These are phyloP conservation scores for Tubosaeta brunneosetosa DNA, from an alignment of 768 basidiomycete genomes.

Conservation along the genomic window DNA sequence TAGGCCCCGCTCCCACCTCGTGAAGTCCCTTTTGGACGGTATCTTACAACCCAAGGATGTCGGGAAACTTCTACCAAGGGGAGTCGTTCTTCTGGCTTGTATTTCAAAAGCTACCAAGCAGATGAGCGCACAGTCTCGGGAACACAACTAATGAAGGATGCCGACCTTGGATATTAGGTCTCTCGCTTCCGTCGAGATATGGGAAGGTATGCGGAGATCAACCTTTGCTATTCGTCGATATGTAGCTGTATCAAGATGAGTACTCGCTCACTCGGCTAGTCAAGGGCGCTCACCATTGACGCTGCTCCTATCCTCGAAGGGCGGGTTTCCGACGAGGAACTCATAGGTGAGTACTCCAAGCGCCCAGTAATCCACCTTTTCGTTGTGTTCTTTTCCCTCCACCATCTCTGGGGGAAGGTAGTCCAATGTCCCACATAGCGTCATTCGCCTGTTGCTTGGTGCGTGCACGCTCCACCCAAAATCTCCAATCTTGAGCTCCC, in stretches of 20 bases:
- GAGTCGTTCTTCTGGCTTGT: conserved; percentile 74
- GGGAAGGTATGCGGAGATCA: conserved; percentile 54
- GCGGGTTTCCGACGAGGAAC: conserved; percentile 79
- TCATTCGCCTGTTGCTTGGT: conserved; percentile 82
- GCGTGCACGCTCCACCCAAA: conserved; percentile 99
- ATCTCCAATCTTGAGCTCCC: conserved; percentile 96
- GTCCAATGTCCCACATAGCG: conserved; percentile 93
- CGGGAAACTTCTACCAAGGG: conserved; percentile 67
- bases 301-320: conserved; percentile 82
- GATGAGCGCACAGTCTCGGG: conserved; percentile 11
- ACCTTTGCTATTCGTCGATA: conserved; percentile 86
- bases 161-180: conserved; percentile 43
- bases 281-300: conserved; percentile 55
- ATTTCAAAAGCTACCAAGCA: conserved; percentile 65
- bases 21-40: conserved; percentile 48
- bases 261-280: background rate
- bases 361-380: conserved; percentile 95
- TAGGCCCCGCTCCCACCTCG: conserved; percentile 25
- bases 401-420: conserved; percentile 99
- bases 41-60: conserved; percentile 84
- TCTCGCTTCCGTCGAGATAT: conserved; percentile 40
- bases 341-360: conserved; percentile 96
- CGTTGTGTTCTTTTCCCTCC: conserved; percentile 82
- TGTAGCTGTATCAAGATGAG: conserved; percentile 52
- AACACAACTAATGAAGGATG: background rate